These are phyloP conservation scores for Stachybotrys chartarum DNA, from an alignment of 2,329 filamentous ascomycete genomes.

Conservation along the genomic window DNA sequence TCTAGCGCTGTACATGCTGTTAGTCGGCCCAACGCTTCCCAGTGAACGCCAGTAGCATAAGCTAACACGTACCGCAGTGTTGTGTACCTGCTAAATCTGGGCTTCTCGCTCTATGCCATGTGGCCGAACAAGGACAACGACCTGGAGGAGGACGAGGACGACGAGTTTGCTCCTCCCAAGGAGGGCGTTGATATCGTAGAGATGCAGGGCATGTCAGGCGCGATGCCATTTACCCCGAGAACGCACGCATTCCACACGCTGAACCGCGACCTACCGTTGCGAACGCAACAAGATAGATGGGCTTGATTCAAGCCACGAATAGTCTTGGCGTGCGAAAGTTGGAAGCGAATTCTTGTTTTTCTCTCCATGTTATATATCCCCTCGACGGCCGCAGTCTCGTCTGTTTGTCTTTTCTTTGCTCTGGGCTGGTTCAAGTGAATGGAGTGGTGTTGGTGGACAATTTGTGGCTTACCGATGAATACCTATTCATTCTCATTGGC, in stretches of 20 bases:
- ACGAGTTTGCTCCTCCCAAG: conserved; percentile 26
- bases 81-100: conserved; percentile 53
- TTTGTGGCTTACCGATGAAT: background rate
- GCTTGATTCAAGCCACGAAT: background rate
- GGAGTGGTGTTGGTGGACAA: background rate
- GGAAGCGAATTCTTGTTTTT: background rate
- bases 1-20: conserved; percentile 61
- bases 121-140: conserved; percentile 49
- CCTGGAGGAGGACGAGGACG: conserved; percentile 32
- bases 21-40: conserved; percentile 26
- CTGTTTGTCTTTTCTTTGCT: background rate
- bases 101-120: conserved; percentile 52
- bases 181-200: conserved; percentile 46
- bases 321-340: background rate
- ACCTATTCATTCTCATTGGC: background rate
- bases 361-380: background rate
- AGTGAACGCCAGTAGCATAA: background rate
- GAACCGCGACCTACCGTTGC: conserved; percentile 49
- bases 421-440: background rate
- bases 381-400: background rate
- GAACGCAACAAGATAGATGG: conserved; percentile 11
- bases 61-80: conserved; percentile 30
- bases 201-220: conserved; percentile 42
- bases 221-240: conserved; percentile 53
- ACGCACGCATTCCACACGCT: conserved; percentile 62